Conservation (phyloP, 352 stramenopile genomes). For the Globisporangium irregulare region DNA sequence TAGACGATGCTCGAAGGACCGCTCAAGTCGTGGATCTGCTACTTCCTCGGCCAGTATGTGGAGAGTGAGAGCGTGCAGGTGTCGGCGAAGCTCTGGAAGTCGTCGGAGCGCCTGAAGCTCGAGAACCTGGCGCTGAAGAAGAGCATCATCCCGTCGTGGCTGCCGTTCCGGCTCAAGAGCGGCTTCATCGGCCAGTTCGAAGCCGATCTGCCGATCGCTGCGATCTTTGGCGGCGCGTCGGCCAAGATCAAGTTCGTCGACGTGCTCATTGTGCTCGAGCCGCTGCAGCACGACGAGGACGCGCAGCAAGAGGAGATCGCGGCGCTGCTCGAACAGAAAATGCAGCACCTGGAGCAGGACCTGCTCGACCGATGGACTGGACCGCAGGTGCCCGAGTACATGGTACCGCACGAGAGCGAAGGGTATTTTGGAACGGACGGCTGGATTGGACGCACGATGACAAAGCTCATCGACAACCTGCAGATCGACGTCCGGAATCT, state of each 20-base stretch:
- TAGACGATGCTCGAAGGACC: slow-evolving; percentile 76
- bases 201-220: slow-evolving; percentile 79
- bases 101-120: slow-evolving; percentile 84
- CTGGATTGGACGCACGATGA: slow-evolving; percentile 87
- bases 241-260: slow-evolving; percentile 89
- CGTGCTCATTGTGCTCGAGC: slow-evolving; percentile 77
- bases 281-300: slow-evolving; percentile 63
- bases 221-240: slow-evolving; percentile 73
- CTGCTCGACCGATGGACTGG: slow-evolving; percentile 78
- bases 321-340: slow-evolving; percentile 60
- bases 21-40: slow-evolving; percentile 85
- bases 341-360: slow-evolving; percentile 69
- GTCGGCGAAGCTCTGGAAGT: slow-evolving; percentile 86
- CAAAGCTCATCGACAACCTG: slow-evolving; percentile 89
- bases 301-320: slow-evolving; percentile 68
- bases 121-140: slow-evolving; percentile 85
- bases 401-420: slow-evolving; percentile 68
- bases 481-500: slow-evolving; percentile 87
- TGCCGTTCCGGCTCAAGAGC: slow-evolving; percentile 84
- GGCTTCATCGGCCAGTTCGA: slow-evolving; percentile 87
- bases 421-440: slow-evolving; percentile 88
- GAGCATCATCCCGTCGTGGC: slow-evolving; percentile 74
- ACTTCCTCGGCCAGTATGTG: slow-evolving; percentile 87
- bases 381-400: slow-evolving; percentile 60
- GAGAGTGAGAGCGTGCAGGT: slow-evolving; percentile 84